Base-by-base conservation (phyloP, 2,329 filamentous ascomycete species). In the Colletotrichum sp. region DNA sequence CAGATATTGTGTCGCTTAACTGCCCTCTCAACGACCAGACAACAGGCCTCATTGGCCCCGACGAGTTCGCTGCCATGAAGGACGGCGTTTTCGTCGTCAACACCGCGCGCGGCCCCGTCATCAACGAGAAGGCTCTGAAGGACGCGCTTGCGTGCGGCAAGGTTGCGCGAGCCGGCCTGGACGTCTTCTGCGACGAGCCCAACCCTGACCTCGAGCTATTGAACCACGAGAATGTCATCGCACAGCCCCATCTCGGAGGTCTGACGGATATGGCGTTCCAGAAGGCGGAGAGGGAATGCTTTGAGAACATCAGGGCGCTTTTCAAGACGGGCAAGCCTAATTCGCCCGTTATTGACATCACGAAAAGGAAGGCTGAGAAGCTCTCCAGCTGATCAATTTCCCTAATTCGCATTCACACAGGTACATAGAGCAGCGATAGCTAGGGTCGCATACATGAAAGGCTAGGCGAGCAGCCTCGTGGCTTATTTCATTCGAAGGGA, bases 121-220 rank as follows among this genome's bases (percentile, higher is more conserved):
- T 91, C 1, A 85, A 91, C 74, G 88, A 90, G 77, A 79, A 81
- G 5, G 89, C 89, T 0, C 78, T 91, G 18, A 83, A 88, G 8
- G 79, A 82, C 13, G 89, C 88, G 0, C 78, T 91, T 6, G 85
- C 89, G 71, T 84, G 80, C 8, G 88, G 89, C 0, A 87, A 88
- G 67, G 77, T 91, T 3, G 82, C 82, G 2, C 81, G 87, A 6
- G 88, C 87, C 1, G 90, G 89, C 1, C 74, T 91, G 49, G 89
- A 90, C 77, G 88, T 89, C 1, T 87, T 89, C 52, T 74, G 73
- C 65, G 82, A 87, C 21, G 89, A 90, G 76, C 88, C 88, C 1
- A 80, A 81, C 8, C 81, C 87, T 16, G 82, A 86, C 36, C 82
- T 82, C 0, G 87, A 85, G 62, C 88, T 89, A 49, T 69, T 78